Percentiles rank a stretch among this genome's conserved stretches.
These are phyloP conservation scores for Paecilomyces fulvus DNA, from an alignment of 2,329 filamentous ascomycete genomes.

Conservation along the genomic window DNA sequence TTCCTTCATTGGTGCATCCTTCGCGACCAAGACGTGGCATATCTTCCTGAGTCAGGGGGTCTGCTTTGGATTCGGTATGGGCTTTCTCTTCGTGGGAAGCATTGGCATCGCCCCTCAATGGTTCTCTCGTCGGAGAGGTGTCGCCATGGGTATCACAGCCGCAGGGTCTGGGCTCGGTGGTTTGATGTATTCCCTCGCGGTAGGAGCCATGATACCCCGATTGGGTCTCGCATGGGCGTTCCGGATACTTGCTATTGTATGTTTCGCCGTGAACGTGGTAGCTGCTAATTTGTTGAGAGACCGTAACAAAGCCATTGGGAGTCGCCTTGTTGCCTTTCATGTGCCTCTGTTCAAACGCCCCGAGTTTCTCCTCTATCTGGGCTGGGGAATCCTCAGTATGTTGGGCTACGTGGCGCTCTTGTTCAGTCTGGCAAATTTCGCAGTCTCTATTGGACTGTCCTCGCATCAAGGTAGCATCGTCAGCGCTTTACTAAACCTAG, in stretches of 20 bases:
- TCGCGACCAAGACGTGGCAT: constrained; percentile 50
- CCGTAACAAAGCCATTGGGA: constrained; percentile 49
- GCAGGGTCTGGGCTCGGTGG: constrained; percentile 54
- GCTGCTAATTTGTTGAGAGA: constrained; percentile 49
- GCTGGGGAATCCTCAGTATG: constrained; percentile 56
- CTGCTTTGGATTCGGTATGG: constrained; percentile 56
- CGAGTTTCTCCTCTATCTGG: constrained; percentile 46
- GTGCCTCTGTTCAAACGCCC: constrained; percentile 42
- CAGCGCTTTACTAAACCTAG: constrained; percentile 56
- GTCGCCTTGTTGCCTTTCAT: constrained; percentile 46
- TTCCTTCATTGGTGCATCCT: constrained; percentile 52
- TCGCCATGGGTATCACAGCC: constrained; percentile 53
- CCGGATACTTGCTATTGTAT: constrained; percentile 50
- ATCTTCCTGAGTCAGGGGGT: constrained; percentile 53
- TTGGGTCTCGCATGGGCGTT: constrained; percentile 54
- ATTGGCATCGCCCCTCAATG: constrained; percentile 53
- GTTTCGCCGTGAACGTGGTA: constrained; percentile 44
- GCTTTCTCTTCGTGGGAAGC: constrained; percentile 51
- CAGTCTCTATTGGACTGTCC: constrained; percentile 49
- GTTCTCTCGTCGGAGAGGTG: constrained; percentile 49
- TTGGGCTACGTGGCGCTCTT: constrained; percentile 58
- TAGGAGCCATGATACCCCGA: constrained; percentile 49
- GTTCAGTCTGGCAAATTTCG: constrained; percentile 57
- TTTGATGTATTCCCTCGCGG: constrained; percentile 49
- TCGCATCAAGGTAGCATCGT: constrained; percentile 53